Conservation (phyloP, 148 eudicot genomes). For the Persicaria maculosa region DNA sequence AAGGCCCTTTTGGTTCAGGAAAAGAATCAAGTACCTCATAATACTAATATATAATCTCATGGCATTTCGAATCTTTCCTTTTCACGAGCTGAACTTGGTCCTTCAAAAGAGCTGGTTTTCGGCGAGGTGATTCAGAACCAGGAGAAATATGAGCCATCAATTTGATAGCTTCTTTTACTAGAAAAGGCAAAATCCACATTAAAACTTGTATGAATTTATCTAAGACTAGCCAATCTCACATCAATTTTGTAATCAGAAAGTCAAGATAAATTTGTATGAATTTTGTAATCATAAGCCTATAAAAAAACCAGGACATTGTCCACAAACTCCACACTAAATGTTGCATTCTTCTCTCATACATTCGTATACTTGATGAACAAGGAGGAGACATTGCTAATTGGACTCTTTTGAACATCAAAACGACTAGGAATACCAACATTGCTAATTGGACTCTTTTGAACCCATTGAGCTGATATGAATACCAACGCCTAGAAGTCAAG, state of each 20-base stretch:
- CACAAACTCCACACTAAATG: no score
- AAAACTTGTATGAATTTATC: not conserved
- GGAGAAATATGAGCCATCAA: slow-evolving; percentile 12
- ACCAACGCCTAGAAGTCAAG: no score
- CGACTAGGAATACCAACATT: not conserved
- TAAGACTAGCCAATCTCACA: not conserved
- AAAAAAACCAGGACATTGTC: no score
- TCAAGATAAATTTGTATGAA: not conserved
- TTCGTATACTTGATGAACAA: no score
- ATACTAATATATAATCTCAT: slow-evolving; percentile 30
- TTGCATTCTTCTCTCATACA: no score
- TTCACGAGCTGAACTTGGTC: slow-evolving; percentile 80
- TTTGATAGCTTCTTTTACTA: slow-evolving; percentile 1
- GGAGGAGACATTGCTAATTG: not conserved
- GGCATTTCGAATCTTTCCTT: slow-evolving; percentile 58
- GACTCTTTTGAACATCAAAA: not conserved
- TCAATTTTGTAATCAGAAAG: slow-evolving; percentile 3
- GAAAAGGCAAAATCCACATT: not conserved
- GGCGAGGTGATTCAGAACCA: slow-evolving; percentile 23
- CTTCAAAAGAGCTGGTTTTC: slow-evolving; percentile 59
- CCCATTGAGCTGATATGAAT: no score
- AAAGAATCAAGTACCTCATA: not conserved
- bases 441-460: no score
- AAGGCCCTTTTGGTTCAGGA: not conserved
- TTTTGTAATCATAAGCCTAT: no score